Evolutionary conservation across 2,329 filamentous ascomycete genomes (phyloP).

Genomic region (Microthyrium microscopicum): DNA sequence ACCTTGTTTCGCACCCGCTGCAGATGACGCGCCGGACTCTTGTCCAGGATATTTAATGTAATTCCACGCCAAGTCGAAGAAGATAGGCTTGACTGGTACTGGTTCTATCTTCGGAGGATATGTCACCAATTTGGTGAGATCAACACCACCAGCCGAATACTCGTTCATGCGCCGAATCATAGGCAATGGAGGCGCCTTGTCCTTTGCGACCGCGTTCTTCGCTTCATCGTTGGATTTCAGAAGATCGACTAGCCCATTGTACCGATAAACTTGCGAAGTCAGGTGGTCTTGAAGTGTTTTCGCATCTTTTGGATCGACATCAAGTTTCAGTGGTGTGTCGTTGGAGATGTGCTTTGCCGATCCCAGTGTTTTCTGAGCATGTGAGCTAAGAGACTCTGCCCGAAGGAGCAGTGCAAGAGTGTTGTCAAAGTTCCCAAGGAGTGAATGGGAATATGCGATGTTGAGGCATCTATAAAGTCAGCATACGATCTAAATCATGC

Average conservation of each 20-base stretch:
- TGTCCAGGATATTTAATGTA: slow-evolving; percentile 79
- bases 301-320: slow-evolving; percentile 44
- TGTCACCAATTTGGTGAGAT: slow-evolving; percentile 65
- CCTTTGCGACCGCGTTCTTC: slow-evolving; percentile 28
- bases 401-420: slow-evolving; percentile 72
- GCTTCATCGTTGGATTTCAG: slow-evolving; percentile 42
- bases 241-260: slow-evolving; percentile 74
- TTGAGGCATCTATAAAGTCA: slow-evolving; percentile 48
- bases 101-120: slow-evolving; percentile 73
- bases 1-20: not conserved
- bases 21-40: slow-evolving; percentile 8
- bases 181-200: slow-evolving; percentile 33
- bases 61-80: slow-evolving; percentile 94
- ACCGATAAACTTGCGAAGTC: slow-evolving; percentile 56
- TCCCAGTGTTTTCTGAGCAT: slow-evolving; percentile 32
- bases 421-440: slow-evolving; percentile 56
- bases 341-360: slow-evolving; percentile 21
- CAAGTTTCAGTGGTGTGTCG: slow-evolving; percentile 37
- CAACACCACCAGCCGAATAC: slow-evolving; percentile 54
- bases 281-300: slow-evolving; percentile 45
- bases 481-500: slow-evolving; percentile 2
- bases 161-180: slow-evolving; percentile 59
- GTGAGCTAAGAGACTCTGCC: slow-evolving; percentile 44
- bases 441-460: slow-evolving; percentile 67
- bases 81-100: slow-evolving; percentile 84